Evolutionary conservation across 257 asterid species (phyloP), one percentile per base, ranked within the genome.

Genomic region (Solanum clarkiae): DNA sequence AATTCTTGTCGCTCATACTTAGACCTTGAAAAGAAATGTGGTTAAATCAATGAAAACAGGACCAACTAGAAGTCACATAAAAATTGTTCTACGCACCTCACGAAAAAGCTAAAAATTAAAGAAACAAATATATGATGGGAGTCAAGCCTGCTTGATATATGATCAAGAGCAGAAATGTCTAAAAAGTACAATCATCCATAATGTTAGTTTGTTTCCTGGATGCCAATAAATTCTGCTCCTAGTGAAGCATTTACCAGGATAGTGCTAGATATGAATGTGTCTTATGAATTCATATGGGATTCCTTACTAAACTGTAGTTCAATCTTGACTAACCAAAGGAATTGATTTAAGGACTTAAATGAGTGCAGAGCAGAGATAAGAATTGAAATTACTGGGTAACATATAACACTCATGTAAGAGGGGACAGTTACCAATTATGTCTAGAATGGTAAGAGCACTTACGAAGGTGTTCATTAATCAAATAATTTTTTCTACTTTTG

Each of bases 1-100:
- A 92, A 97, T 47, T 90, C 98, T 91, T 97, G 99, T 80, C 80
- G 95, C 91, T 97, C 99, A 54, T 95, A 97, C 89, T 97, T 97
- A 44, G 94, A 90, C 94, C 99, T 97, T 80, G 85, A 87, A 85
- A 62, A 53, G 80, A 51, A 87, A 75, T 17, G 20, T 59, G 84
- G 47, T 47, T 63, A 84, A 84, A 88, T 49, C 84, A 84, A 81
- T 44, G 51, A 29, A 17, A 29, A 84, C 56, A 54, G 29, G 18
- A 70, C 71, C 66, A 2, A 57, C 54, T 82, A 47, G 59, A 84
- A 77, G 8, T 36, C 47, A 62, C 20, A 70, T n/a, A 20, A 83
- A 51, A 42, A 68, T 36, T 68, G 4, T 7, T 32, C 24, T 14
- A 7, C 7, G 75, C 22, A 16, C 55, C 9, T 22, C 49, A 40